Evolutionary conservation across 495 filamentous ascomycete genomes (phyloP).

Genomic region (Tuber borchii): DNA sequence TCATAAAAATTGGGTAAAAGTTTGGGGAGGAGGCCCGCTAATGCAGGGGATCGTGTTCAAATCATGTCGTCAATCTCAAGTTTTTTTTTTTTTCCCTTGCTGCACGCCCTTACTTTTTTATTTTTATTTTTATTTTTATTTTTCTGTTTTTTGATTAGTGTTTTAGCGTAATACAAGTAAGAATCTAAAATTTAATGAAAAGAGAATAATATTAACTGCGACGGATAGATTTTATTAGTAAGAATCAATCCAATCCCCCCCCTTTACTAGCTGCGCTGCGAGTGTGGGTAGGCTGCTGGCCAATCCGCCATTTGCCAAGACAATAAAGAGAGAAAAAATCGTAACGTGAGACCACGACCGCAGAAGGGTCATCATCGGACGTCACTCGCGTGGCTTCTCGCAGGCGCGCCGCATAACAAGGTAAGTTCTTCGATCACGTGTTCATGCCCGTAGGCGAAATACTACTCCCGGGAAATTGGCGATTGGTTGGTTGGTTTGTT

Average conservation of each 20-base stretch:
- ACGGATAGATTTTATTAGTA: not conserved
- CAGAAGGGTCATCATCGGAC: not conserved
- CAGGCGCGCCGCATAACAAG: not conserved
- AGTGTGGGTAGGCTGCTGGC: not conserved
- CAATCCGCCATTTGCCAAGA: not conserved
- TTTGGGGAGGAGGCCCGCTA: not conserved
- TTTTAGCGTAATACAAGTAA: not conserved
- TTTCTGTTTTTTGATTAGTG: not conserved
- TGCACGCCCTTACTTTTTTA: not conserved
- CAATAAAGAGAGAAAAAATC: not conserved
- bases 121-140: not conserved
- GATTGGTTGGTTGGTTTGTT: not conserved
- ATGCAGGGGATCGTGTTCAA: constrained; percentile 2
- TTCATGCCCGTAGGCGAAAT: not conserved
- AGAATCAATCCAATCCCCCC: not conserved
- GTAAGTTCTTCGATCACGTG: not conserved
- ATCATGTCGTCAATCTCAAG: not conserved
- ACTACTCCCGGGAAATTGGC: not conserved
- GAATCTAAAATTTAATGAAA: not conserved
- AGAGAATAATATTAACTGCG: not conserved
- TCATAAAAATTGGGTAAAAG: not conserved
- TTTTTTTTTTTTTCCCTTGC: not conserved
- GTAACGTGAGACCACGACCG: not conserved
- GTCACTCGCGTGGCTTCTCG: not conserved
- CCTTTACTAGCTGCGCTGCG: not conserved